These are phyloP conservation scores for Cordyceps tenuipes DNA, from an alignment of 2,329 filamentous ascomycete species.

Conservation along the genomic window DNA sequence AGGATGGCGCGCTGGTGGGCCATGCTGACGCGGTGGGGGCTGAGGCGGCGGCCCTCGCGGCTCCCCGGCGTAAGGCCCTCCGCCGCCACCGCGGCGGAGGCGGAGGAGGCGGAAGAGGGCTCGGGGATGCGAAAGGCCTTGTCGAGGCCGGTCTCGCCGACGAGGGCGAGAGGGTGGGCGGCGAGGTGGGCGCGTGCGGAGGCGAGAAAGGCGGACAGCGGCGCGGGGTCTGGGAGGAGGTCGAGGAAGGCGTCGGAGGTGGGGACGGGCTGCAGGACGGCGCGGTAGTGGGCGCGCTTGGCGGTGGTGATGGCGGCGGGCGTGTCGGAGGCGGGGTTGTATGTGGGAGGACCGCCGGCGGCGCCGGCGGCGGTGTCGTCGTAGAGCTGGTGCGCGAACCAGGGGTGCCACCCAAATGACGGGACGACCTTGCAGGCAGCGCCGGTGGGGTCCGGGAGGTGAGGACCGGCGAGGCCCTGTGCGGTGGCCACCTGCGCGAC, in stretches of 20 bases:
- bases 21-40: slow-evolving; percentile 58
- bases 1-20: slow-evolving; percentile 61
- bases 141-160: slow-evolving; percentile 74
- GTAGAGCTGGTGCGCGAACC: slow-evolving; percentile 74
- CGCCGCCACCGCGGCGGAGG: slow-evolving; percentile 20
- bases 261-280: slow-evolving; percentile 52
- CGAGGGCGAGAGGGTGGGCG: slow-evolving; percentile 52
- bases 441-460: slow-evolving; percentile 7
- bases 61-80: slow-evolving; percentile 56
- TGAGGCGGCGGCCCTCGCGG: slow-evolving; percentile 59
- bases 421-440: slow-evolving; percentile 39
- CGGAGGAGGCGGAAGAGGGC: slow-evolving; percentile 35
- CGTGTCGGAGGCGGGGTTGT: slow-evolving; percentile 19
- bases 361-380: slow-evolving; percentile 37
- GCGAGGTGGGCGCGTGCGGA: slow-evolving; percentile 48
- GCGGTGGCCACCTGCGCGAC: slow-evolving; percentile 54
- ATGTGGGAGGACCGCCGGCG: slow-evolving; percentile 24
- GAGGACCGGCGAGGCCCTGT: slow-evolving; percentile 36
- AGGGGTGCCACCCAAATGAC: slow-evolving; percentile 82
- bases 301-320: slow-evolving; percentile 23
- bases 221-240: slow-evolving; percentile 49
- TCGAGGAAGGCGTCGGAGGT: slow-evolving; percentile 34
- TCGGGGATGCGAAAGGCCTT: slow-evolving; percentile 67
- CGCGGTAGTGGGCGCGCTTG: slow-evolving; percentile 53
- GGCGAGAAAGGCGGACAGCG: slow-evolving; percentile 49